Conservation (phyloP, 2,329 filamentous ascomycete species). For the Trichophyton mentagrophytes region DNA sequence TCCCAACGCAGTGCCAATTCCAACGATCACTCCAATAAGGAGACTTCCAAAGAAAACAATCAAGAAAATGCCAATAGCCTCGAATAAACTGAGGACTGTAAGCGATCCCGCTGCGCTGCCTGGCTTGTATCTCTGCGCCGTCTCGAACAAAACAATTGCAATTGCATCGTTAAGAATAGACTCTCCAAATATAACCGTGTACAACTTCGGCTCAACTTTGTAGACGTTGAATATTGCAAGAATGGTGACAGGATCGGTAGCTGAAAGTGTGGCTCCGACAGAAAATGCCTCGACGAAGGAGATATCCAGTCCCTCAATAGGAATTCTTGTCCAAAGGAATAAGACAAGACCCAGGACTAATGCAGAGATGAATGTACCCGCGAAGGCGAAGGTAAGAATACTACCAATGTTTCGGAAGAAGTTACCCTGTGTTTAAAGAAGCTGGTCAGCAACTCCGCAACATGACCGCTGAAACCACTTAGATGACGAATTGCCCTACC, state of each 20-base stretch:
- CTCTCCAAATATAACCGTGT: constrained; percentile 97
- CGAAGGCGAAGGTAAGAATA: constrained; percentile 94
- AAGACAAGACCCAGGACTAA: constrained; percentile 84
- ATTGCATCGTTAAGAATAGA: constrained; percentile 97
- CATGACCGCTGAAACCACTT: neutral
- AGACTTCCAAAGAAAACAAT: constrained; percentile 91
- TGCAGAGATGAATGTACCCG: constrained; percentile 91
- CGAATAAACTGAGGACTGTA: constrained; percentile 70
- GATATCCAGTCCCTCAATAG: constrained; percentile 72
- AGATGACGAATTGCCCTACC: constrained; percentile 23
- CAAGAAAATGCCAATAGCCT: constrained; percentile 88
- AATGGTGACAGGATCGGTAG: constrained; percentile 94
- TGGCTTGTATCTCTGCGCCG: constrained; percentile 80
- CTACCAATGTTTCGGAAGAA: constrained; percentile 98
- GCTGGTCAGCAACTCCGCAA: neutral
- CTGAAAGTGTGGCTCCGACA: constrained; percentile 88
- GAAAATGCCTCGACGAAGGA: constrained; percentile 92
- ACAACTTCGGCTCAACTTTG: constrained; percentile 96
- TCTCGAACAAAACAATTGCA: constrained; percentile 96
- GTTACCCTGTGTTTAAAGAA: constrained; percentile 48
- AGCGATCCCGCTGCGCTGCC: constrained; percentile 56
- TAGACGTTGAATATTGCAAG: constrained; percentile 98
- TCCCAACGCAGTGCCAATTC: constrained; percentile 71
- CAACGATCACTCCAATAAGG: constrained; percentile 75
- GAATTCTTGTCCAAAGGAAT: constrained; percentile 77